Evolutionary conservation across 805 yeast genomes (phyloP).

Genomic region (Nakazawaea laoshanensis): DNA sequence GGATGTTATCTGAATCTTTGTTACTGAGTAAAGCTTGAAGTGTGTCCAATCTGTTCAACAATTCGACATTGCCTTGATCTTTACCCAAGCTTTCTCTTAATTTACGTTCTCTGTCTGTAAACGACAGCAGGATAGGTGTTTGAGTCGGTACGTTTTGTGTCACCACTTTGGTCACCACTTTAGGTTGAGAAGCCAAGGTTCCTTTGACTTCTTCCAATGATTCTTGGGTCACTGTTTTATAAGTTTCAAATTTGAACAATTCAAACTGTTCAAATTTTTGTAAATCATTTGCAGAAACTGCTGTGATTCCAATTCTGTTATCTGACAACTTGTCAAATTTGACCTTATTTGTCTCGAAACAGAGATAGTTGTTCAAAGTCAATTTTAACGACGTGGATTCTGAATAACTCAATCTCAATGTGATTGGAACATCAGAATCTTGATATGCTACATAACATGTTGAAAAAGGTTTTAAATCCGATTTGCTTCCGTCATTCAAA

Average conservation of each 20-base stretch:
- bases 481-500: slow-evolving; percentile 47
- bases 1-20: no score
- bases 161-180: slow-evolving; percentile 31
- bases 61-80: slow-evolving; percentile 3
- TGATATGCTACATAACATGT: slow-evolving; percentile 53
- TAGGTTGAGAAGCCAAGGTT: slow-evolving; percentile 33
- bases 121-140: slow-evolving; percentile 6
- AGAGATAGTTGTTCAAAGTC: slow-evolving; percentile 65
- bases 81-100: slow-evolving; percentile 12
- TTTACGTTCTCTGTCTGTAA: slow-evolving; percentile 14
- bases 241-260: slow-evolving; percentile 49
- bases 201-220: slow-evolving; percentile 50
- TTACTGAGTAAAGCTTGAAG: slow-evolving; percentile 2
- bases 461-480: slow-evolving; percentile 35
- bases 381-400: slow-evolving; percentile 39
- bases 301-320: slow-evolving; percentile 47
- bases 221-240: slow-evolving; percentile 43
- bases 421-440: slow-evolving; percentile 62
- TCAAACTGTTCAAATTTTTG: slow-evolving; percentile 51
- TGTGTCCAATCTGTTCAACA: slow-evolving; percentile 7
- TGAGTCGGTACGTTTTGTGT: not conserved
- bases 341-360: slow-evolving; percentile 56
- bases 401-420: slow-evolving; percentile 57
- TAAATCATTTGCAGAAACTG: slow-evolving; percentile 27
- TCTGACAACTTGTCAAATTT: slow-evolving; percentile 29